These are phyloP conservation scores for Thalassiosira hispida DNA, from an alignment of 352 stramenopile species.

Conservation along the genomic window DNA sequence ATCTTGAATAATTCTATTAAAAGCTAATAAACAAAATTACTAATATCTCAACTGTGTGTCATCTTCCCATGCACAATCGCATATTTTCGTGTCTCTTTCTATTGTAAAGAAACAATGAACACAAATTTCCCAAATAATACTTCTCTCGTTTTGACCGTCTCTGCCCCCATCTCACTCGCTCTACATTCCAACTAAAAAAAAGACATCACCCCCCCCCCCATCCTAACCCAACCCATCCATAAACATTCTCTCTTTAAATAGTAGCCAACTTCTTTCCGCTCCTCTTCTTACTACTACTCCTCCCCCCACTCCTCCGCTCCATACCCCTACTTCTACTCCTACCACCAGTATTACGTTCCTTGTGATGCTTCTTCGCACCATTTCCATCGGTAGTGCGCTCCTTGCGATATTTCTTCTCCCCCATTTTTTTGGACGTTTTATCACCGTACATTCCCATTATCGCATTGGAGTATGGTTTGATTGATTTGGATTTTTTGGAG, in stretches of 20 bases:
- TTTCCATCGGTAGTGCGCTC: background rate
- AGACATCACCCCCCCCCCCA: background rate
- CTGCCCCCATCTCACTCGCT: too few relatives aligned
- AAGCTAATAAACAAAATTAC: too few relatives aligned
- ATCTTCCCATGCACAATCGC: too few relatives aligned
- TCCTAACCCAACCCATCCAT: too few relatives aligned
- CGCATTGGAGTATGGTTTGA: constrained; percentile 16
- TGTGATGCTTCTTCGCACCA: background rate
- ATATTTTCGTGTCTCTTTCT: too few relatives aligned
- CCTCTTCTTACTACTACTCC: constrained; percentile 56
- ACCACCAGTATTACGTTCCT: constrained; percentile 9
- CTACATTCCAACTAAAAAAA: background rate
- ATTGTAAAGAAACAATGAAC: too few relatives aligned
- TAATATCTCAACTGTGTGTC: too few relatives aligned
- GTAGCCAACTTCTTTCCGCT: constrained; percentile 39
- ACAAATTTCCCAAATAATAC: too few relatives aligned
- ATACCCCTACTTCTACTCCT: constrained; percentile 25
- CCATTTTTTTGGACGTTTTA: constrained; percentile 41
- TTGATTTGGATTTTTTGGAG: constrained; percentile 39
- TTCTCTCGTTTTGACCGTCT: too few relatives aligned
- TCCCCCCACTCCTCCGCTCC: constrained; percentile 12
- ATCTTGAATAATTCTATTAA: too few relatives aligned
- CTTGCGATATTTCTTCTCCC: constrained; percentile 24
- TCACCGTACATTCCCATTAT: constrained; percentile 40
- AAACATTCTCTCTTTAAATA: constrained; percentile 24